These are phyloP conservation scores for Rosa hybrid DNA, from an alignment of 331 rosid genomes.

Conservation along the genomic window DNA sequence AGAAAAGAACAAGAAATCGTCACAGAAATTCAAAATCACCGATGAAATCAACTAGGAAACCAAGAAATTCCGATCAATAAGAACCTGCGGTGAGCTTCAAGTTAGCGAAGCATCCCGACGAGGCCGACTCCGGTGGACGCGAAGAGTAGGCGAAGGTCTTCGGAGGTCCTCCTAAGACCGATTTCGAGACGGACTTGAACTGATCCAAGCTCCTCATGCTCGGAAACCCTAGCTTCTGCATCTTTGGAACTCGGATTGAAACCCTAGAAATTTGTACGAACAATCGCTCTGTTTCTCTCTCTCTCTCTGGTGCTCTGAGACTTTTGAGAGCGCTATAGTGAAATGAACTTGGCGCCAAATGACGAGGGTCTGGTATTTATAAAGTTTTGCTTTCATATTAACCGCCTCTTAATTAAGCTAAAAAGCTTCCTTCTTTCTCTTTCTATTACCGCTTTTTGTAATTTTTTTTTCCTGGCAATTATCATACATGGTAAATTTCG, in stretches of 20 bases:
- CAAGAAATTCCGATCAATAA: constrained; percentile 11
- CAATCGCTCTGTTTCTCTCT: neutral
- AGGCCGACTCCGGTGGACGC: constrained; percentile 60
- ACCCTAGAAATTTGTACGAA: constrained; percentile 37
- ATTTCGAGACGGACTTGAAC: constrained; percentile 72
- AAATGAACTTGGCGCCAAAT: constrained; percentile 35
- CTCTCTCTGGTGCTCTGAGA: constrained; percentile 18
- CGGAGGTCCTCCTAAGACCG: constrained; percentile 50
- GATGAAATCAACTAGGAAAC: constrained; percentile 22
- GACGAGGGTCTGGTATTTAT: neutral
- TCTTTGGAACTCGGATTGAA: constrained; percentile 35
- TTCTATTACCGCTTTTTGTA: neutral
- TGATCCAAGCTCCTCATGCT: constrained; percentile 73
- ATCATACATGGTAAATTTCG: too few species aligned
- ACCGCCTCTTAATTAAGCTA: too few species aligned
- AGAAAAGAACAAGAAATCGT: constrained; percentile 23
- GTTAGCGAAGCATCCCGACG: constrained; percentile 75
- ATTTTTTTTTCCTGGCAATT: too few species aligned
- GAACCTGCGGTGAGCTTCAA: constrained; percentile 91
- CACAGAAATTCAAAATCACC: constrained; percentile 16
- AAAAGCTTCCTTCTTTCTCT: neutral
- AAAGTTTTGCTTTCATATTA: neutral
- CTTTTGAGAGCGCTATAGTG: constrained; percentile 3
- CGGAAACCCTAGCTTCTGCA: constrained; percentile 77
- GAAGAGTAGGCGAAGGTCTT: constrained; percentile 59